Percentiles rank a stretch among this genome's conserved stretches.
These are phyloP conservation scores for Magnolia officinalis DNA, from an alignment of 164 flowering plant species.

Conservation along the genomic window DNA sequence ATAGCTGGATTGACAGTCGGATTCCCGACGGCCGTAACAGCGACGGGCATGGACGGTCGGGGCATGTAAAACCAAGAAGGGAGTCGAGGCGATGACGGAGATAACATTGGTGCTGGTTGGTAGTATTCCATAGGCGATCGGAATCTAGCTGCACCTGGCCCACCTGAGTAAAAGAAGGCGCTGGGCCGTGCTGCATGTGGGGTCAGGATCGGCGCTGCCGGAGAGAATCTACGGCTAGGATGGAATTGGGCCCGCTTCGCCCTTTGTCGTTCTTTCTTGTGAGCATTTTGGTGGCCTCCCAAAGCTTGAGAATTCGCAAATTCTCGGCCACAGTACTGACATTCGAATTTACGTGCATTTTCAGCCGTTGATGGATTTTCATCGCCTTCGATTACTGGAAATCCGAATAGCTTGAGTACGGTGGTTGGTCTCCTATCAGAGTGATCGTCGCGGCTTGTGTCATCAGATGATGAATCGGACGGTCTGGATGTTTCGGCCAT, in stretches of 20 bases:
- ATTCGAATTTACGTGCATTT: conserved; percentile 54
- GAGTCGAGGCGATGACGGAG: conserved; percentile 16
- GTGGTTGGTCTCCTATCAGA: conserved; percentile 2
- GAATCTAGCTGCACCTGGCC: conserved; percentile 22
- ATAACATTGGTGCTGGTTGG: conserved; percentile 15
- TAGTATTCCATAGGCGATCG: conserved; percentile 12
- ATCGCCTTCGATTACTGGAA: conserved; percentile 5
- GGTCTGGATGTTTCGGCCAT: conserved; percentile 3
- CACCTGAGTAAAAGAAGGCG: conserved; percentile 11
- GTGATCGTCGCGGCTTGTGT: conserved; percentile 3
- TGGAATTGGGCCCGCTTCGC: conserved; percentile 71
- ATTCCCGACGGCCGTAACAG: neutral
- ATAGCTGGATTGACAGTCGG: neutral
- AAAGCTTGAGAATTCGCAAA: conserved; percentile 86
- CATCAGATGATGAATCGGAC: neutral
- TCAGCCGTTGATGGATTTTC: conserved; percentile 10
- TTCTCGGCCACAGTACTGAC: conserved; percentile 77
- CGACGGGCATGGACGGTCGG: conserved; percentile 9
- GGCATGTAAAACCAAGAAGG: conserved; percentile 24
- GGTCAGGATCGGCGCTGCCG: conserved; percentile 31
- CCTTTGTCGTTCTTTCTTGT: conserved; percentile 73
- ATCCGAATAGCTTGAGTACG: conserved; percentile 13
- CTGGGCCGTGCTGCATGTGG: conserved; percentile 19
- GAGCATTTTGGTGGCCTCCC: conserved; percentile 95
- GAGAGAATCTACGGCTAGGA: conserved; percentile 29